phyloP scores from a whole-genome alignment of 306 rosid species.

The Cyclanthera cordifolia region DNA sequence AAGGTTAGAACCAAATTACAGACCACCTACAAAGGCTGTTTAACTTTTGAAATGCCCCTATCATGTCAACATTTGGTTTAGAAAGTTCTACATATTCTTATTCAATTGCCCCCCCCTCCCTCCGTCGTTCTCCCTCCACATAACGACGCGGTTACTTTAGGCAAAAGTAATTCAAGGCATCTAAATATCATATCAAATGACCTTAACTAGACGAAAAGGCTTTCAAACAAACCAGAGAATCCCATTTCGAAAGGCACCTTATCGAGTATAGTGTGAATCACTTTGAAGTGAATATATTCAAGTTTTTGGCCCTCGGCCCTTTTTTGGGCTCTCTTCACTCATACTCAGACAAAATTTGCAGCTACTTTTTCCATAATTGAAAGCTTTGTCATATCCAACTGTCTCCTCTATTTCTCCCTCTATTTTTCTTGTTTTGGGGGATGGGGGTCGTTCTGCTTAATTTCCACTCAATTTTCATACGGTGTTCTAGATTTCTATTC shows the following conservation, averaged over 20 bases:
- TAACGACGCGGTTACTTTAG: neutral
- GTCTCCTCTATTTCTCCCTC: neutral
- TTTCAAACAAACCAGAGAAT: slow-evolving; percentile 1
- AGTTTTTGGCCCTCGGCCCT: neutral
- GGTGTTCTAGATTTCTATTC: neutral
- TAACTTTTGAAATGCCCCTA: slow-evolving; percentile 1
- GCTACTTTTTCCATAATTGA: slow-evolving; percentile 9
- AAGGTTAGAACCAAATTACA: slow-evolving; percentile 6
- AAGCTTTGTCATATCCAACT: slow-evolving; percentile 7
- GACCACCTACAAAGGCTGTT: neutral
- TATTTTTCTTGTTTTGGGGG: neutral
- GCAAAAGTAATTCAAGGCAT: slow-evolving; percentile 3
- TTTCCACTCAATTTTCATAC: neutral
- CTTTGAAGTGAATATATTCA: slow-evolving; percentile 12
- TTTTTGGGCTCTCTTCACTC: slow-evolving; percentile 8
- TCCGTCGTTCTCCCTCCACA: neutral
- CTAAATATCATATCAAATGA: neutral
- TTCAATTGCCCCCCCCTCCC: slow-evolving; percentile 1
- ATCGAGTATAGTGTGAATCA: neutral
- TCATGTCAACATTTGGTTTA: slow-evolving; percentile 6
- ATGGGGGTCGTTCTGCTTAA: neutral
- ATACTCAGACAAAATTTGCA: slow-evolving; percentile 8
- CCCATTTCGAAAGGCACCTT: neutral
- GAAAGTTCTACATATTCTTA: slow-evolving; percentile 1
- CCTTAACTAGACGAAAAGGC: slow-evolving; percentile 7